Conservation (phyloP, 495 filamentous ascomycete species). For the Platismatia glauca region DNA sequence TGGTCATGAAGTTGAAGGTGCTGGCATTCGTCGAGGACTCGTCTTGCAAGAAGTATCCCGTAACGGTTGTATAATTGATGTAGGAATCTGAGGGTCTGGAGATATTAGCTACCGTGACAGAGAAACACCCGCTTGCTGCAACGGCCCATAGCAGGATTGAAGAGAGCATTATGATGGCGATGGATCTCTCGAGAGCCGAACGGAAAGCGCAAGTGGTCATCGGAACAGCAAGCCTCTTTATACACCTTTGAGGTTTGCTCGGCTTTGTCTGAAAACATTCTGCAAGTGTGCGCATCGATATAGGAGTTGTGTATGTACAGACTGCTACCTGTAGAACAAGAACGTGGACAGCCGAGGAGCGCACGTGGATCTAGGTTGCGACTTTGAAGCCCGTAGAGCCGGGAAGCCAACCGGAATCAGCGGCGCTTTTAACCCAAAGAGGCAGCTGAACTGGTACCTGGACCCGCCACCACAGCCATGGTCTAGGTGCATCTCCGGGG, state of each 20-base stretch:
- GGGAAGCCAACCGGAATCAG: constrained; percentile 6
- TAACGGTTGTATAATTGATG: constrained; percentile 54
- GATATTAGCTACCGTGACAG: not conserved
- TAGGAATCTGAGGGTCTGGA: constrained; percentile 9
- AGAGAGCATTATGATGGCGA: constrained; percentile 6
- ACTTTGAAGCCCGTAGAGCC: constrained; percentile 1
- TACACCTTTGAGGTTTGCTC: not conserved
- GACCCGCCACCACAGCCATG: not conserved
- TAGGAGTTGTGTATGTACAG: not conserved
- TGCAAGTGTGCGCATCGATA: not conserved
- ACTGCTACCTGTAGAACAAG: constrained; percentile 9
- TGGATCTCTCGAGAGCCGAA: not conserved
- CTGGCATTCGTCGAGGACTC: constrained; percentile 49
- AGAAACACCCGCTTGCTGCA: not conserved
- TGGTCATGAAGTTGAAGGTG: constrained; percentile 59
- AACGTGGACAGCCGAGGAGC: constrained; percentile 17
- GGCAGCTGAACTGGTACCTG: constrained; percentile 7
- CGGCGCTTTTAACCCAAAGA: constrained; percentile 5
- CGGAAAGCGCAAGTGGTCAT: not conserved
- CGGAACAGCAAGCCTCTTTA: not conserved
- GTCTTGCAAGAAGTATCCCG: constrained; percentile 66
- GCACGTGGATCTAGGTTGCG: not conserved
- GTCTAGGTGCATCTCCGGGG: not conserved
- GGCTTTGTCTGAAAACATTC: not conserved
- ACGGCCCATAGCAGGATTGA: not conserved